A percentile compares a stretch with the other conserved stretches of the same genome.
Conservation (phyloP, 2,329 filamentous ascomycete species). For the Blumeria hordei region DNA sequence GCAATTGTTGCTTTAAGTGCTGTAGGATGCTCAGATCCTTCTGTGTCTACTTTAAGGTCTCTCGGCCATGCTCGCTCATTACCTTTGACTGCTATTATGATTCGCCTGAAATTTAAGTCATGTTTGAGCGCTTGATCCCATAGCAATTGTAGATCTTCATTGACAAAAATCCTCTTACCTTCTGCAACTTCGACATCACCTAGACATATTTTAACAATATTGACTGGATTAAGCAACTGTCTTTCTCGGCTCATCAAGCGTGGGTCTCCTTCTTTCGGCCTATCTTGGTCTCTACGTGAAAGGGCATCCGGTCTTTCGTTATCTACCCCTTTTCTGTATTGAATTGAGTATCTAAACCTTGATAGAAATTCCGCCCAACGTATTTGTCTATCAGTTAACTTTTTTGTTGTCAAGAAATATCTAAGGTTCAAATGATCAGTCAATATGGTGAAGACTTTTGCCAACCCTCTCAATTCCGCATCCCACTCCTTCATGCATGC, state of each 20-base stretch:
- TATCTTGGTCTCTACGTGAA: background rate
- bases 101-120: too few species aligned
- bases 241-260: too few species aligned
- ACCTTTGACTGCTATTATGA: too few species aligned
- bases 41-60: background rate
- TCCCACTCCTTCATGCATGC: background rate
- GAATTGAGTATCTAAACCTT: background rate
- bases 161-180: too few species aligned
- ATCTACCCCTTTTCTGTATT: background rate
- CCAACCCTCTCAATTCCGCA: background rate
- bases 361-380: background rate
- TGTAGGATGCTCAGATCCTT: background rate
- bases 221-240: too few species aligned
- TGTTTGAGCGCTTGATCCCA: too few species aligned
- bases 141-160: too few species aligned
- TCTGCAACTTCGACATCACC: too few species aligned
- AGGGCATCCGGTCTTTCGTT: background rate
- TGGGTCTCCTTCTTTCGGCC: background rate
- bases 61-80: background rate
- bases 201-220: too few species aligned
- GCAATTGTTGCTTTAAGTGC: background rate
- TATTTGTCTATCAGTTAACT: background rate
- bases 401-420: background rate
- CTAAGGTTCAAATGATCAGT: background rate
- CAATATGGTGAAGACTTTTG: background rate